These are phyloP conservation scores for Aureobasidium namibiae DNA, from an alignment of 2,329 filamentous ascomycete species.

Conservation along the genomic window DNA sequence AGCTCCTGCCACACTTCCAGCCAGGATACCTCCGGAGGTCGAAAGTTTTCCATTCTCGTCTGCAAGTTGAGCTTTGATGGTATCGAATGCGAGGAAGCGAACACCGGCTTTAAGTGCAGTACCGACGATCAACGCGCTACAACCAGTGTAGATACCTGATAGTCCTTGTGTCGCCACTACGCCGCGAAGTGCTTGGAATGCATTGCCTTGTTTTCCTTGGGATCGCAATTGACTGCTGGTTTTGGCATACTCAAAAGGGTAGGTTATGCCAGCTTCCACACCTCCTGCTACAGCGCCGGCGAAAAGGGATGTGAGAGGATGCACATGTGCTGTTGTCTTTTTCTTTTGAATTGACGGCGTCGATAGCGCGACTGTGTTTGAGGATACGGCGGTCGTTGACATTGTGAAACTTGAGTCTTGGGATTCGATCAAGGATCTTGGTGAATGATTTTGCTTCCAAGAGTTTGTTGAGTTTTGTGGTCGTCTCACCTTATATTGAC, in stretches of 20 bases:
- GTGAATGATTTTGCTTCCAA: not conserved
- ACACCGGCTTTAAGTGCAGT: constrained; percentile 27
- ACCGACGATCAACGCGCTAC: constrained; percentile 22
- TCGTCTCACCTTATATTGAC: not conserved
- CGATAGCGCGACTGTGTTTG: not conserved
- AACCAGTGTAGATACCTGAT: constrained; percentile 25
- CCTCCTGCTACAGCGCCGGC: constrained; percentile 46
- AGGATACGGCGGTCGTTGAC: not conserved
- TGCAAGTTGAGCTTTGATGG: constrained; percentile 22
- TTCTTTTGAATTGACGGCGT: not conserved
- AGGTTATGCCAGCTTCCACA: constrained; percentile 45
- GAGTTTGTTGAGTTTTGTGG: not conserved
- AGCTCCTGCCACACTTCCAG: constrained; percentile 23
- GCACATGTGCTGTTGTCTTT: constrained; percentile 32
- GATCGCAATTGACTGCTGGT: constrained; percentile 25
- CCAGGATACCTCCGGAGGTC: constrained; percentile 21
- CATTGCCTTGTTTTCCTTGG: constrained; percentile 16
- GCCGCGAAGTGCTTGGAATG: constrained; percentile 20
- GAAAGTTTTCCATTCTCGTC: constrained; percentile 23
- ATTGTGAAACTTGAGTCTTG: not conserved
- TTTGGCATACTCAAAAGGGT: constrained; percentile 29
- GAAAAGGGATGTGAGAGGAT: constrained; percentile 24
- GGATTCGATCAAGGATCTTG: not conserved
- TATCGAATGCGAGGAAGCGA: constrained; percentile 26
- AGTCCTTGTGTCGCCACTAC: constrained; percentile 22